Base-by-base conservation (phyloP, 768 basidiomycete species). In the Epithele typhae region DNA sequence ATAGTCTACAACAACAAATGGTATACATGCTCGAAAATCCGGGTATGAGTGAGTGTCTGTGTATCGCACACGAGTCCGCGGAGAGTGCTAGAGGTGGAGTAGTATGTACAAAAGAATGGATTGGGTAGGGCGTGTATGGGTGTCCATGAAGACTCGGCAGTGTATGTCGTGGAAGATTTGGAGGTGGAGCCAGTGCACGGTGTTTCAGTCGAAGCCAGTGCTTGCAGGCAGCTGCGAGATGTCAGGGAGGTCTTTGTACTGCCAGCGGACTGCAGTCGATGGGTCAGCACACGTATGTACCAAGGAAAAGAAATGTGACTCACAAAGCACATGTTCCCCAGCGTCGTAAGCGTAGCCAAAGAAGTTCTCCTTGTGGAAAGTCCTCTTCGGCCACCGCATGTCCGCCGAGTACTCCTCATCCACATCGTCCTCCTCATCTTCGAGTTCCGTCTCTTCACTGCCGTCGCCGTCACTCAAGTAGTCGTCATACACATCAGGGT, bases 301-400 rank as follows among this genome's bases (percentile, higher is more conserved):
- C 11, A 17, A 1, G 25, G 12, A 17, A 32, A 45, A 15, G n/a
- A 21, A 33, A 21, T n/a, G 18, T 0, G 3, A 63, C 68, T 46
- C 39, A 70, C 69, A 68, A 17, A 72, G 37, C 24, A 60, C 43
- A 48, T 69, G 64, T 2, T 63, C 59, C 10, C 64, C 67, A 1
- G 67, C 60, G 46, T 72, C 70, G 40, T 68, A 68, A 9, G 60
- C 44, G 40, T 68, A 55, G 11, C 68, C 70, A 30, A 65, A 70
- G 49, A 64, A 57, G 44, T 52, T 46, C 49, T 63, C 62, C 27
- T 34, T 42, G 34, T 61, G 62, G 24, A 49, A 49, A 23, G 59
- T 59, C 60, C 37, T 59, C 40, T 49, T 56, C 7, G 68, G 67
- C 70, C 68, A 69, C 27, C 61, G 60, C 42, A 54, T 40, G 25